phyloP scores from a whole-genome alignment of 495 filamentous ascomycete species.

The Hypoxylon crocopeplum region DNA sequence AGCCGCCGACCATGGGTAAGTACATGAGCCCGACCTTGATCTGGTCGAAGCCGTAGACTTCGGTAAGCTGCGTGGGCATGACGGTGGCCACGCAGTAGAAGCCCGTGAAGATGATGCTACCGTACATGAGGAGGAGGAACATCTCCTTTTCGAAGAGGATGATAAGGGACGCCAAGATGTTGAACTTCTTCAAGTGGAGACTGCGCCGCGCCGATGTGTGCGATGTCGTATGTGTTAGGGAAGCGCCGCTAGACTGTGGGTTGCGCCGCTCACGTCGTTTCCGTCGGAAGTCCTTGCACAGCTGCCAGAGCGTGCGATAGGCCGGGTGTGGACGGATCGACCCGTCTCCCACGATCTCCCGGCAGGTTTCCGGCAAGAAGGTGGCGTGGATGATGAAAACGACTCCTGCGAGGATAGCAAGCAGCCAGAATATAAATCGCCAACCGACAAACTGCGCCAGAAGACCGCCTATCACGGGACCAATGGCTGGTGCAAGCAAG shows the following conservation, averaged over 20 bases:
- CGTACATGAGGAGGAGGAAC: conserved; percentile 62
- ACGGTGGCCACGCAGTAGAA: conserved; percentile 66
- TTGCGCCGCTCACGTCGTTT: conserved; percentile 9
- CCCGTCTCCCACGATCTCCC: conserved; percentile 71
- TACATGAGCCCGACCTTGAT: conserved; percentile 66
- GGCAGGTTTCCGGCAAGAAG: conserved; percentile 63
- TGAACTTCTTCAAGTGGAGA: conserved; percentile 57
- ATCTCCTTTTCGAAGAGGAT: conserved; percentile 69
- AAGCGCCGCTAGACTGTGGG: neutral
- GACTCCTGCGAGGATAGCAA: conserved; percentile 55
- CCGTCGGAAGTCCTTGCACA: conserved; percentile 35
- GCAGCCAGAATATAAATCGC: conserved; percentile 69
- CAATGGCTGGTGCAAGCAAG: conserved; percentile 52
- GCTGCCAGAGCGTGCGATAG: conserved; percentile 49
- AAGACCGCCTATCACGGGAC: conserved; percentile 62
- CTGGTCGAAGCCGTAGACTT: conserved; percentile 64
- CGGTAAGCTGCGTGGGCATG: conserved; percentile 55
- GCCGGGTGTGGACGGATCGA: conserved; percentile 52
- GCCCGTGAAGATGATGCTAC: conserved; percentile 62
- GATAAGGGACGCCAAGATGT: conserved; percentile 64
- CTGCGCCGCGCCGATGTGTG: conserved; percentile 29
- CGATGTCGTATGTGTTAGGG: conserved; percentile 12
- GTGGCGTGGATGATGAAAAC: conserved; percentile 49
- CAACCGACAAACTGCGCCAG: conserved; percentile 62
- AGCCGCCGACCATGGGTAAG: conserved; percentile 65